phyloP scores from a whole-genome alignment of 352 stramenopile species.

The Pythium scleroteichum region DNA sequence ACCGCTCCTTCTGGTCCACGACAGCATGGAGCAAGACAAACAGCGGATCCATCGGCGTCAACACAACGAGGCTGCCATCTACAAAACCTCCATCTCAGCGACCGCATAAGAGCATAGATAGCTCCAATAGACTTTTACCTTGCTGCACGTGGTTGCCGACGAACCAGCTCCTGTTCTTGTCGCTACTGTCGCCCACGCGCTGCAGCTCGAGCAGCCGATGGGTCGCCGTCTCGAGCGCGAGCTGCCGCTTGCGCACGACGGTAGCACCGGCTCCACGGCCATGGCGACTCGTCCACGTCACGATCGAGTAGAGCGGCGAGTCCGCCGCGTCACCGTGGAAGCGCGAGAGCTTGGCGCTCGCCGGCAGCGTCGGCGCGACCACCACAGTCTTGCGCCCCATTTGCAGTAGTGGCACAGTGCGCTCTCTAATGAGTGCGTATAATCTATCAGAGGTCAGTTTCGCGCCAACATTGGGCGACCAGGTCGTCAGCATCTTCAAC shows the following conservation, averaged over 20 bases:
- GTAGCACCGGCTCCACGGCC: neutral
- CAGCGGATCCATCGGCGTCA: slow-evolving; percentile 67
- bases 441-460: slow-evolving; percentile 12
- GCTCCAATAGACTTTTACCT: slow-evolving; percentile 23
- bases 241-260: slow-evolving; percentile 46
- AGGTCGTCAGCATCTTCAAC: slow-evolving; percentile 3
- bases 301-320: slow-evolving; percentile 45
- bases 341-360: slow-evolving; percentile 43
- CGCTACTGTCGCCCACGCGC: slow-evolving; percentile 42
- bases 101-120: neutral
- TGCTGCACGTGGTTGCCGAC: slow-evolving; percentile 69
- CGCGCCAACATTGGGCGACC: slow-evolving; percentile 19
- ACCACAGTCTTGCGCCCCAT: slow-evolving; percentile 54
- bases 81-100: slow-evolving; percentile 1
- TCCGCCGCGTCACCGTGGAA: slow-evolving; percentile 72
- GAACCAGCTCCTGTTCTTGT: slow-evolving; percentile 72
- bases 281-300: slow-evolving; percentile 44
- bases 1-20: slow-evolving; percentile 48
- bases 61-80: slow-evolving; percentile 64
- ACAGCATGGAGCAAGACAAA: slow-evolving; percentile 69
- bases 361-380: slow-evolving; percentile 47
- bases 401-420: neutral
- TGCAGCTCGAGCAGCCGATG: slow-evolving; percentile 62
- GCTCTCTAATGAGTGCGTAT: slow-evolving; percentile 16
- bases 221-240: slow-evolving; percentile 44